phyloP scores from a whole-genome alignment of 2,329 filamentous ascomycete genomes.

The Neopestalotiopsis sp. region DNA sequence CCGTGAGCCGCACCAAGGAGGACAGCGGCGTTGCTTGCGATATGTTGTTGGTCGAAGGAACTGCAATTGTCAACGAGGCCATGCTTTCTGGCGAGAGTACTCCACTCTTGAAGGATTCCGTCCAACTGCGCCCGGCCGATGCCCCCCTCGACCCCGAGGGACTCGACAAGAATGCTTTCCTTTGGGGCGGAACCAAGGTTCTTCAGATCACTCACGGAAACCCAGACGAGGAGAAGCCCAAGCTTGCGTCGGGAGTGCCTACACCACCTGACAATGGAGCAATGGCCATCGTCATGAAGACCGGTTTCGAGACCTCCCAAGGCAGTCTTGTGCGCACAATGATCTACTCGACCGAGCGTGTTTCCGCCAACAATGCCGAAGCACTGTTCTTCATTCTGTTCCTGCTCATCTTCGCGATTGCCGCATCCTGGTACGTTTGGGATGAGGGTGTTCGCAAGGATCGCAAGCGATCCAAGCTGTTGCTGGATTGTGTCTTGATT shows the following conservation, averaged over 20 bases:
- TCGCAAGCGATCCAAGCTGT: conserved; percentile 94
- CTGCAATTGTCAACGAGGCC: conserved; percentile 97
- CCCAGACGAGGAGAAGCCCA: conserved; percentile 73
- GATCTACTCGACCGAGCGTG: conserved; percentile 99
- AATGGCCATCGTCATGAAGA: conserved; percentile 93
- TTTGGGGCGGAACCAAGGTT: conserved; percentile 97
- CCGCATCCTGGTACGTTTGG: conserved; percentile 99
- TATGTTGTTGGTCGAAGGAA: conserved; percentile 93
- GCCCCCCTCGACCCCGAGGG: conserved; percentile 84
- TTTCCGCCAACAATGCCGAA: conserved; percentile 97
- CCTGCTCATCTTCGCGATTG: conserved; percentile 92
- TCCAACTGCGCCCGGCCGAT: conserved; percentile 86
- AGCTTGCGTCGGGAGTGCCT: conserved; percentile 76
- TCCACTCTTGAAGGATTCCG: conserved; percentile 92
- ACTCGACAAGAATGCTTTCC: conserved; percentile 93
- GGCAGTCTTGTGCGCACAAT: conserved; percentile 97
- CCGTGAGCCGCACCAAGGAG: conserved; percentile 91
- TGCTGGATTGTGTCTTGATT: conserved; percentile 96
- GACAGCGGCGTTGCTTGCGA: conserved; percentile 97
- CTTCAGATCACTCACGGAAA: conserved; percentile 92
- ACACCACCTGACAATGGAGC: conserved; percentile 92
- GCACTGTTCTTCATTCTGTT: conserved; percentile 98
- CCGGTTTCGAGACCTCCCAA: conserved; percentile 97
- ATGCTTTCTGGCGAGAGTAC: conserved; percentile 99
- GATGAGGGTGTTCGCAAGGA: conserved; percentile 93